Evolutionary conservation across 441 rosid genomes (phyloP).

Genomic region (Mallotus repandus): DNA sequence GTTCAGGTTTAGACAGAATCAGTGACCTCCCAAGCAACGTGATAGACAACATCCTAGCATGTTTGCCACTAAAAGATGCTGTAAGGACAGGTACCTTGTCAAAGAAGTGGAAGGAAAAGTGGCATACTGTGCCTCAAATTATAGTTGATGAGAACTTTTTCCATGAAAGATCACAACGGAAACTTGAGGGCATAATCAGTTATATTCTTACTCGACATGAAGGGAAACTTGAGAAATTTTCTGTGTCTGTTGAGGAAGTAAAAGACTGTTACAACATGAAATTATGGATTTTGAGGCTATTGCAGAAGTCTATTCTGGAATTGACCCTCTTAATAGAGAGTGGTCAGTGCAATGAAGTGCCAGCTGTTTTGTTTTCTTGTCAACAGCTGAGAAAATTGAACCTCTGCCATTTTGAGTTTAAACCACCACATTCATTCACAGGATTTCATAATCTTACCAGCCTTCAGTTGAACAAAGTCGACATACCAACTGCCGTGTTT

Average conservation of each 20-base stretch:
- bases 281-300: conserved; percentile 20
- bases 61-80: conserved; percentile 25
- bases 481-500: conserved; percentile 11
- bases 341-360: conserved; percentile 15
- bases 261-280: conserved; percentile 18
- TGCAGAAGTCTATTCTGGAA: conserved; percentile 18
- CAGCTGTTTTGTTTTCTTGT: conserved; percentile 18
- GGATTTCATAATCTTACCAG: conserved; percentile 17
- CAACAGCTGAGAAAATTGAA: conserved; percentile 21
- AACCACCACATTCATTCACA: conserved; percentile 4
- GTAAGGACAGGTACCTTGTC: conserved; percentile 28
- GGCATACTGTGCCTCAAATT: conserved; percentile 20
- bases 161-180: conserved; percentile 11
- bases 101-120: conserved; percentile 26
- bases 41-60: conserved; percentile 23
- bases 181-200: conserved; percentile 18
- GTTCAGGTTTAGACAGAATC: conserved; percentile 18
- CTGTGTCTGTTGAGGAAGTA: conserved; percentile 10
- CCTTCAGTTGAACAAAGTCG: conserved; percentile 24
- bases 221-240: conserved; percentile 22
- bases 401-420: conserved; percentile 20
- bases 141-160: conserved; percentile 13
- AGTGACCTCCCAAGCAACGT: conserved; percentile 25
- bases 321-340: conserved; percentile 13
- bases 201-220: conserved; percentile 24